phyloP scores from a whole-genome alignment of 768 basidiomycete species.

The Termitomyces sp. region DNA sequence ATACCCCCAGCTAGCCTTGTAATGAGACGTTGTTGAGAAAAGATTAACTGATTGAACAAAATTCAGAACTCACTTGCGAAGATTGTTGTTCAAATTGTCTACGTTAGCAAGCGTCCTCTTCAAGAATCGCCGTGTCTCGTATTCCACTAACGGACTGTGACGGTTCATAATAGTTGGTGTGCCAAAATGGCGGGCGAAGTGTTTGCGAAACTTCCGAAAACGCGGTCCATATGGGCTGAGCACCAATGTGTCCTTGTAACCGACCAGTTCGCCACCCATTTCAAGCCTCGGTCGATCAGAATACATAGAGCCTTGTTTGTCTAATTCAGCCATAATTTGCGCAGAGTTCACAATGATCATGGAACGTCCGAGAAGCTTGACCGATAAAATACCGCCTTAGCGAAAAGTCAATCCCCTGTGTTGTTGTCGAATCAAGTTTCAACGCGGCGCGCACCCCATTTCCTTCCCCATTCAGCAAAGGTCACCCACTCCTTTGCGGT shows the following conservation, averaged over 20 bases:
- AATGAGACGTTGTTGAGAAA: background rate
- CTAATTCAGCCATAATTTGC: conserved; percentile 40
- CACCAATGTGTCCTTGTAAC: conserved; percentile 45
- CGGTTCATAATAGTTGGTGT: conserved; percentile 23
- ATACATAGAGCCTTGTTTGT: conserved; percentile 43
- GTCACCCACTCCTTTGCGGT: conserved; percentile 41
- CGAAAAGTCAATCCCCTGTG: background rate
- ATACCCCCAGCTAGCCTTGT: conserved; percentile 47
- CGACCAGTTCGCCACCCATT: conserved; percentile 50
- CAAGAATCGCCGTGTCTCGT: conserved; percentile 33
- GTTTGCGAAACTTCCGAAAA: conserved; percentile 41
- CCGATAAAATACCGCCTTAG: conserved; percentile 35
- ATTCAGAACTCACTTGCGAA: conserved; percentile 36
- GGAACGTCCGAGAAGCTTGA: conserved; percentile 39
- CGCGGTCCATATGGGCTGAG: conserved; percentile 39
- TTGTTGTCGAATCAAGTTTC: background rate
- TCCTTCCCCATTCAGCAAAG: conserved; percentile 48
- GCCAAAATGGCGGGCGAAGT: conserved; percentile 40
- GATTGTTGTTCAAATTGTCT: conserved; percentile 27
- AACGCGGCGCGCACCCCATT: conserved; percentile 37
- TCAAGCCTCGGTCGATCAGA: conserved; percentile 45
- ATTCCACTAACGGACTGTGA: conserved; percentile 29
- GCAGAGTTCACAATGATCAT: conserved; percentile 49
- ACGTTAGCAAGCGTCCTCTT: conserved; percentile 30
- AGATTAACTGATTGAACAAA: background rate